These are phyloP conservation scores for Myochromella boudieri DNA, from an alignment of 768 basidiomycete genomes.

Conservation along the genomic window DNA sequence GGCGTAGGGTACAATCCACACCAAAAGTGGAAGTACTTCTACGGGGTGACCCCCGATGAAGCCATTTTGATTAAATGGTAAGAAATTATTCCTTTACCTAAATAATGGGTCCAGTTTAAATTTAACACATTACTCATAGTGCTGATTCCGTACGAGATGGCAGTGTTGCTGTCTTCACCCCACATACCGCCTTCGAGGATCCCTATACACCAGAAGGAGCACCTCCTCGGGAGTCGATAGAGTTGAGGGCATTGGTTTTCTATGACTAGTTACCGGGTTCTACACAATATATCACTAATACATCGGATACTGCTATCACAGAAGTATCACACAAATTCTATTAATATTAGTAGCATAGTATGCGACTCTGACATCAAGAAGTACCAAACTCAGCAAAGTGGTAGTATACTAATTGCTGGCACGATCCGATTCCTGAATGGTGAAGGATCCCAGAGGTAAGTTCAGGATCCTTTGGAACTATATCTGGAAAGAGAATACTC, in stretches of 20 bases:
- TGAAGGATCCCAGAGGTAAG: too few relatives aligned
- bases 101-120: background rate
- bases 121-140: slow-evolving; percentile 18
- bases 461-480: too few relatives aligned
- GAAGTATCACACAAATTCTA: too few relatives aligned
- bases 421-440: too few relatives aligned
- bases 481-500: too few relatives aligned
- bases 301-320: too few relatives aligned
- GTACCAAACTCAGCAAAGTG: too few relatives aligned
- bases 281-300: too few relatives aligned
- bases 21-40: slow-evolving; percentile 50
- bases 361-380: too few relatives aligned
- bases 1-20: slow-evolving; percentile 40
- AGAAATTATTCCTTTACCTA: slow-evolving; percentile 12
- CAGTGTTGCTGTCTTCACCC: slow-evolving; percentile 42
- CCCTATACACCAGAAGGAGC: slow-evolving; percentile 39
- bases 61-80: slow-evolving; percentile 52
- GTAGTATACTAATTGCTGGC: too few relatives aligned
- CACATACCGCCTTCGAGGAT: slow-evolving; percentile 50
- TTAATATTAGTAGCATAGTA: too few relatives aligned
- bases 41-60: slow-evolving; percentile 46
- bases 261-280: too few relatives aligned
- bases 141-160: slow-evolving; percentile 37
- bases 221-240: slow-evolving; percentile 46
- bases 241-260: slow-evolving; percentile 35